These are phyloP conservation scores for Phaeosphaeriaceae sp. DNA, from an alignment of 2,329 filamentous ascomycete genomes.

Conservation along the genomic window DNA sequence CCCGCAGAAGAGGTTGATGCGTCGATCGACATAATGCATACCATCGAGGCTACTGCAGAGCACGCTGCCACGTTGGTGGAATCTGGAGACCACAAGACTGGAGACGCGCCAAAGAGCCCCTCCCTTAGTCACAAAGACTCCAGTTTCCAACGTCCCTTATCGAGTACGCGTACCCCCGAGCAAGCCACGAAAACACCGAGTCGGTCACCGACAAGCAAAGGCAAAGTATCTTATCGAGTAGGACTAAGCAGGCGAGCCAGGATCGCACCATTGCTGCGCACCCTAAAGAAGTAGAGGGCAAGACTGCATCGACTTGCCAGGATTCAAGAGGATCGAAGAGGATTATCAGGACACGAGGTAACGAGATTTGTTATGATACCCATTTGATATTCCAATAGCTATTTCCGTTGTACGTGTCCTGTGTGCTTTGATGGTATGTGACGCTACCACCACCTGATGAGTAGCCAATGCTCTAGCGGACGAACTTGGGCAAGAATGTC, in stretches of 20 bases:
- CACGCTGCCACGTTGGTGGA: not conserved
- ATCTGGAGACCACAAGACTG: not conserved
- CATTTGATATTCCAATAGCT: constrained; percentile 7
- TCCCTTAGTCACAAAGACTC: not conserved
- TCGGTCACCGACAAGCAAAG: constrained; percentile 38
- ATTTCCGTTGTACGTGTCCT: constrained; percentile 6
- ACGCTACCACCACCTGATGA: not conserved
- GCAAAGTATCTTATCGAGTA: constrained; percentile 55
- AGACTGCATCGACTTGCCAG: not conserved
- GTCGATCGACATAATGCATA: not conserved
- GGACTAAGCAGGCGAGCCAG: constrained; percentile 57
- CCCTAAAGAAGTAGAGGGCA: constrained; percentile 51
- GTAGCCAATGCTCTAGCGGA: too few species aligned
- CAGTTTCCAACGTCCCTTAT: not conserved
- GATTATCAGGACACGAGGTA: not conserved
- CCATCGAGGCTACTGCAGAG: not conserved
- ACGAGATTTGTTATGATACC: constrained; percentile 14
- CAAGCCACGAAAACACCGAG: constrained; percentile 19
- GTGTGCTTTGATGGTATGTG: not conserved
- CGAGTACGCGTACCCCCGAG: constrained; percentile 20
- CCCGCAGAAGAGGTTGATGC: not conserved
- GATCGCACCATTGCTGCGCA: constrained; percentile 57
- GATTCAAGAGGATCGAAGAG: not conserved
- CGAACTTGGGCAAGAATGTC: too few species aligned
- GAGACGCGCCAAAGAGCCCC: not conserved